Percentiles rank a stretch among this genome's conserved stretches.
Evolutionary conservation across 257 asterid species (phyloP).

Genomic region (Gentiana dahurica): DNA sequence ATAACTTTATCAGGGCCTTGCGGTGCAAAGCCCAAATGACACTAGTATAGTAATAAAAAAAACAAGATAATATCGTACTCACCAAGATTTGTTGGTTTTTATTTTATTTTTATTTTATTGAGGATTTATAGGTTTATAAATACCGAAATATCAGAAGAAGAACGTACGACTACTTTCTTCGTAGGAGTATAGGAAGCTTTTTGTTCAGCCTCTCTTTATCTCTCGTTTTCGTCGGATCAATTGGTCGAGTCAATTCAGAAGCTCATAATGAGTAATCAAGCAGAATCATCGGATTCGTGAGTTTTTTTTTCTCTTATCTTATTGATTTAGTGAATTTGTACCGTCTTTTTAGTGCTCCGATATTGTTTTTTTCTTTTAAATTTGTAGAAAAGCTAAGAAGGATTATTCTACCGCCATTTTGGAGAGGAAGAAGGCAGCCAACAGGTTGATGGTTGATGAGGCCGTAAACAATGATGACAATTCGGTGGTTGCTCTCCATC

Average conservation of each 20-base stretch:
- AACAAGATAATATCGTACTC: too few species aligned
- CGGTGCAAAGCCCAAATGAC: too few species aligned
- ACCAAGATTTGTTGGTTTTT: too few species aligned
- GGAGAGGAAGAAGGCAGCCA: constrained; percentile 83
- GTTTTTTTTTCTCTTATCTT: constrained; percentile 11
- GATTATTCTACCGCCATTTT: constrained; percentile 80
- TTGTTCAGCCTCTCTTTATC: background rate
- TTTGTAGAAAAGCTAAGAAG: constrained; percentile 58
- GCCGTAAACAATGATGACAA: constrained; percentile 74
- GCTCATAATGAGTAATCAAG: constrained; percentile 46
- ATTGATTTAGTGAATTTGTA: constrained; percentile 8
- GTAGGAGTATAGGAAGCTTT: too few species aligned
- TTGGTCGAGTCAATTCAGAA: background rate
- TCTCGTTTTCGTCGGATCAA: background rate
- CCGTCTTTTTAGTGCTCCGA: background rate
- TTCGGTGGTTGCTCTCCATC: constrained; percentile 71
- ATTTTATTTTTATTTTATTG: too few species aligned
- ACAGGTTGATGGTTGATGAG: constrained; percentile 78
- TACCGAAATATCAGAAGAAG: too few species aligned
- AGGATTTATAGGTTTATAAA: too few species aligned
- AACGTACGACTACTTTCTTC: too few species aligned
- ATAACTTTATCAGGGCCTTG: too few species aligned
- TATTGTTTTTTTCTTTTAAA: background rate
- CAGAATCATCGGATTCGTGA: constrained; percentile 81
- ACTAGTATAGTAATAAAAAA: too few species aligned